Evolutionary conservation across 1,284 basidiomycete species (phyloP), one percentile per base, ranked within the genome.

Genomic region (Melampsora larici-populina): DNA sequence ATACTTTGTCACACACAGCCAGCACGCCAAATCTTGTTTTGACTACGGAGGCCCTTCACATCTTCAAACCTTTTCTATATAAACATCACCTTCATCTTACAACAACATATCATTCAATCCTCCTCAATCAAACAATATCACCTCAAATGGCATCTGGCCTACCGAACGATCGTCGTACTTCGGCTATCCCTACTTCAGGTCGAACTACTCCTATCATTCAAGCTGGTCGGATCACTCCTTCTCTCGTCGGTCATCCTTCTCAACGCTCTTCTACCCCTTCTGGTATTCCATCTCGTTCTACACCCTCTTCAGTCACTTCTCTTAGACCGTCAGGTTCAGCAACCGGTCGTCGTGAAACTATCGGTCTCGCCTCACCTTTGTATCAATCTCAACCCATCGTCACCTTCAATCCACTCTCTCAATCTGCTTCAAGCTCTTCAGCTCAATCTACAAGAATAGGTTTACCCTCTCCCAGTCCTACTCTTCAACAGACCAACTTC

Each of bases 401-500:
- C n/a, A 36, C 21, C 65, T 31, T 63, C 75, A 51, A 33, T 78
- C 29, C 64, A 60, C 66, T 29, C 15, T 51, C 67, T 51, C 26
- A 69, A 76, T 67, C 33, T 48, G 21, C 29, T 58, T 48, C 29
- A 67, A 67, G 31, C 77, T 78, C 17, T 31, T 78, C 58, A 69
- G 64, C 60, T 73, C 74, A 77, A 40, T 77, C 74, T 76, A 21
- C 60, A n/a, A n/a, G 33, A 33, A 24, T 43, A 43, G n/a, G 70
- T 18, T 13, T 40, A 29, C 29, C 75, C 55, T 48, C 24, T 24
- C 29, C n/a, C 24, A 48, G 26, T 15, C 43, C 29, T 31, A 55
- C 55, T 2, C 9, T 26, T 43, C 43, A 51, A 62, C 51, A 55
- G 24, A 1, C 24, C 24, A 21, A 8, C 8, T 55, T 13, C 51